Evolutionary conservation across 352 stramenopile species (phyloP).

Genomic region (Peronospora destructor): DNA sequence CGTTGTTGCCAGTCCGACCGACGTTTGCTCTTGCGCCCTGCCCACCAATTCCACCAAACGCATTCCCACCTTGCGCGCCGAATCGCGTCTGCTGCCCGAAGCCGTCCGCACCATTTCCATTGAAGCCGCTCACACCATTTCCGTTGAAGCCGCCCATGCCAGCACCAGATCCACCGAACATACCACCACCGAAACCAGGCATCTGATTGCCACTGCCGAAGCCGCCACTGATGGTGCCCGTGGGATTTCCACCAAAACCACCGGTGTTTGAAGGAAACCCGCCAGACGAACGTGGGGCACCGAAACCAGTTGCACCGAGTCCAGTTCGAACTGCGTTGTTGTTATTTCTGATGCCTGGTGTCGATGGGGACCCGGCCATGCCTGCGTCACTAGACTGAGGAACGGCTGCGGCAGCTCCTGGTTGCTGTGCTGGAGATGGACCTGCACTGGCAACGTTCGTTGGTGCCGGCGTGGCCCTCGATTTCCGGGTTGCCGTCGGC

Average conservation of each 20-base stretch:
- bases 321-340: slow-evolving; percentile 6
- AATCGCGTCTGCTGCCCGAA: slow-evolving; percentile 13
- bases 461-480: slow-evolving; percentile 18
- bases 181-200: slow-evolving; percentile 5
- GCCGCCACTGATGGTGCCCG: not conserved
- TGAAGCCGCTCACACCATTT: slow-evolving; percentile 9
- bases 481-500: slow-evolving; percentile 4
- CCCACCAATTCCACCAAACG: slow-evolving; percentile 4
- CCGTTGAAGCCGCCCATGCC: slow-evolving; percentile 2
- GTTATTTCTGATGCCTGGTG: not conserved
- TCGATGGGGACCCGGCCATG: not conserved
- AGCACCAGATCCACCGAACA: slow-evolving; percentile 5
- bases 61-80: slow-evolving; percentile 8
- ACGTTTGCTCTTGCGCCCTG: slow-evolving; percentile 11
- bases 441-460: slow-evolving; percentile 4
- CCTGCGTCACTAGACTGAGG: slow-evolving; percentile 1
- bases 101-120: slow-evolving; percentile 5
- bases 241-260: slow-evolving; percentile 5
- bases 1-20: slow-evolving; percentile 9
- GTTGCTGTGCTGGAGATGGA: slow-evolving; percentile 5
- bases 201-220: slow-evolving; percentile 13
- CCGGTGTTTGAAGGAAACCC: slow-evolving; percentile 1
- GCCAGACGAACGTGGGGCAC: slow-evolving; percentile 1
- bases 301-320: too few species aligned
- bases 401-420: not conserved